Percentiles rank a stretch among this genome's conserved stretches.
Conservation (phyloP, 176 grass and related monocot species). For the Avena insularis region DNA sequence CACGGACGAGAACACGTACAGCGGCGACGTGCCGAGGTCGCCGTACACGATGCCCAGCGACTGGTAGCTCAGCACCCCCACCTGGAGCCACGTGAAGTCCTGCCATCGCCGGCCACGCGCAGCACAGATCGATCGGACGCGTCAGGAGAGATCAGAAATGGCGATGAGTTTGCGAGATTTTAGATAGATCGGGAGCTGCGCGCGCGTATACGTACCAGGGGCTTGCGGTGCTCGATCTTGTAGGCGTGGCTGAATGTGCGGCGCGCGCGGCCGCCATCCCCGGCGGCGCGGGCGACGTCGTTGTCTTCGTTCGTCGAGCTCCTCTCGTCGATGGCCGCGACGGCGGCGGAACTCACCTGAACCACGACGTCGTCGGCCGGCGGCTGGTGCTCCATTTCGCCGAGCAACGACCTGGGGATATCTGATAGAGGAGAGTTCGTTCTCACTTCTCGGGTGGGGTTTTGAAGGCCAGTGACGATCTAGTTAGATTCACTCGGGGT, state of each 20-base stretch:
- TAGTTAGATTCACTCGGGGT: background rate
- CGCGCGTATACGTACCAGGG: slow-evolving; percentile 27
- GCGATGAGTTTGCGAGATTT: background rate
- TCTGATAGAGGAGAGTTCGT: background rate
- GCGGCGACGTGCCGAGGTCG: slow-evolving; percentile 78
- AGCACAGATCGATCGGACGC: background rate
- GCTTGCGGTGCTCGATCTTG: slow-evolving; percentile 53
- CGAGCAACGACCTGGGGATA: background rate
- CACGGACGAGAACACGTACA: slow-evolving; percentile 82
- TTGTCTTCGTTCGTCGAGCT: slow-evolving; percentile 8
- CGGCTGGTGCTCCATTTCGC: slow-evolving; percentile 43
- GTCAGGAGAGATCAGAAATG: background rate
- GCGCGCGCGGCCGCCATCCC: background rate
- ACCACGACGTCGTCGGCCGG: slow-evolving; percentile 44
- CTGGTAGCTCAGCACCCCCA: slow-evolving; percentile 63
- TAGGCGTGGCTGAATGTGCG: slow-evolving; percentile 55
- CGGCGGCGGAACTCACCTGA: slow-evolving; percentile 47
- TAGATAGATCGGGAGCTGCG: background rate
- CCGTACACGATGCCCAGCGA: slow-evolving; percentile 82
- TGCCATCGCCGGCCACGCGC: slow-evolving; percentile 1
- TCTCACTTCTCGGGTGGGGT: background rate
- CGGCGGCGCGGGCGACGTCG: background rate
- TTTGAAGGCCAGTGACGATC: background rate
- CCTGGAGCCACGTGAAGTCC: slow-evolving; percentile 57
- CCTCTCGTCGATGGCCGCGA: slow-evolving; percentile 46